Evolutionary conservation across 2,329 filamentous ascomycete genomes (phyloP), one percentile per base, ranked within the genome.

Genomic region (Tothia fuscella): DNA sequence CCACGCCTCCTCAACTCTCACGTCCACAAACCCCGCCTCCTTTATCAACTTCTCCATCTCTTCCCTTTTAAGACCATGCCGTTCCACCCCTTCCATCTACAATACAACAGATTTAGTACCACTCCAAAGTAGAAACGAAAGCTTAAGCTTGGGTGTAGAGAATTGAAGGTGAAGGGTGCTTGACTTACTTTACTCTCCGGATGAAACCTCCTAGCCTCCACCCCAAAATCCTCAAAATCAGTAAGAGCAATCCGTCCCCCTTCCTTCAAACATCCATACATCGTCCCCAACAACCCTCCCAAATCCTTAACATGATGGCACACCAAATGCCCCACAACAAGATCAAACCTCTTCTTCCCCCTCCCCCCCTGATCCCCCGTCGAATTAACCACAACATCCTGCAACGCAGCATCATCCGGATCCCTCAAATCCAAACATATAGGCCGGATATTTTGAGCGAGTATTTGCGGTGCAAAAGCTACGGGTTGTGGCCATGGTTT

Each of bases 211-310:
- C 65, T 57, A 2, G 71, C 68, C 32, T 67, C 66, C 0, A 65
- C 64, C 0, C 72, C 72, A 51, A 68, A 70, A 47, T 76, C 66
- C 50, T 76, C 71, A 51, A 70, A 77, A 49, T 76, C 73, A 2
- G 72, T 76, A 48, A 76, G 53, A 2, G 68, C 68, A 1, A 74
- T 58, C 39, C 54, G 49, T 0, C 71, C 73, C 0, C 69, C 70
- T 0, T 59, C 53, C 41, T 59, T 63, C 32, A 76, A 54, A 29
- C 66, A 68, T 5, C 60, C 66, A 20, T 62, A 53, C 52, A 75
- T 62, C 2, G 66, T 69, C 4, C 38, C 45, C 17, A 76, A 54
- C 2, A 74, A 56, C 0, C 51, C 44, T 1, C 51, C 46, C 5
- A 74, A 53, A 32, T 65, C 62, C 0, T 65, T 60, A 16, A 76